Conservation (phyloP, 345 rosid species). For the Rhodamnia rubescens region DNA sequence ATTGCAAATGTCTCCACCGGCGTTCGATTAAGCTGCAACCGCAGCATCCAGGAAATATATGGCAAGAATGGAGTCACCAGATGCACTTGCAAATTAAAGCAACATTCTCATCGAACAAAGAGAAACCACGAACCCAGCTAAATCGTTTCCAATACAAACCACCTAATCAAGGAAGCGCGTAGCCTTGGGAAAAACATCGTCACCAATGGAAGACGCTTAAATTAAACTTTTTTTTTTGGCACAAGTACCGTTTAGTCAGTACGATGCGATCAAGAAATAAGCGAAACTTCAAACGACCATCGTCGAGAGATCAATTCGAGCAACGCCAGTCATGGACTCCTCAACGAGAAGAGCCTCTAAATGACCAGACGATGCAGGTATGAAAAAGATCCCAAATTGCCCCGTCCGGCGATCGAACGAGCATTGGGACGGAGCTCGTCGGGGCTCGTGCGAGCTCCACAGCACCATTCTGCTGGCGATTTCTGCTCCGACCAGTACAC, state of each 20-base stretch:
- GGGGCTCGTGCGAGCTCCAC: background rate
- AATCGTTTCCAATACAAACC: background rate
- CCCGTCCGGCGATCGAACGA: background rate
- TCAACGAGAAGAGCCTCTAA: background rate
- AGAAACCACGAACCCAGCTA: background rate
- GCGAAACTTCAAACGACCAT: background rate
- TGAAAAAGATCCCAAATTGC: background rate
- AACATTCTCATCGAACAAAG: background rate
- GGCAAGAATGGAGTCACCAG: background rate
- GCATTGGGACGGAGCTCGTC: background rate
- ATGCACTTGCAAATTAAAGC: background rate
- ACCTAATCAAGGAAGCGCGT: background rate
- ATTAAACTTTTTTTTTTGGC: background rate
- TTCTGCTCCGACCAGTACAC: background rate
- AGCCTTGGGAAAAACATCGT: background rate
- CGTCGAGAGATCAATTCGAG: background rate
- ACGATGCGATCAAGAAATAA: background rate
- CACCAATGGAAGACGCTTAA: background rate
- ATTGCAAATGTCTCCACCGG: background rate
- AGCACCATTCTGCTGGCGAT: background rate
- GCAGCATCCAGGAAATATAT: background rate
- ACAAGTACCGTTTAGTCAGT: background rate
- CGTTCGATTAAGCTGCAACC: background rate
- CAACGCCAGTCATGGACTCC: background rate
- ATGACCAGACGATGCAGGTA: background rate